These are phyloP conservation scores for Pelagophyceae sp. DNA, from an alignment of 352 stramenopile species.

Conservation along the genomic window DNA sequence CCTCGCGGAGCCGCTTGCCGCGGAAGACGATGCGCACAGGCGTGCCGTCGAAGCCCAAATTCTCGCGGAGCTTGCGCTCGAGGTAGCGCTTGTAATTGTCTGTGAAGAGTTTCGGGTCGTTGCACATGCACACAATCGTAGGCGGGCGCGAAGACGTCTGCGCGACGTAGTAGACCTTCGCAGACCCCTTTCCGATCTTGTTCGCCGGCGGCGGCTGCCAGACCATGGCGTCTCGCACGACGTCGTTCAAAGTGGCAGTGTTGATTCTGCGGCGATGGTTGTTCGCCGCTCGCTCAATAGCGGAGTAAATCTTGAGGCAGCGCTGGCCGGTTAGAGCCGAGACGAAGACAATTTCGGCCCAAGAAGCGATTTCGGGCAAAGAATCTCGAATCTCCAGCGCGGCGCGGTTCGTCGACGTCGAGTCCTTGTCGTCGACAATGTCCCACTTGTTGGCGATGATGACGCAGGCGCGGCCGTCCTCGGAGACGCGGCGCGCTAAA, in stretches of 20 bases:
- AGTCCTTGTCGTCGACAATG: constrained; percentile 65
- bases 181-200: constrained; percentile 40
- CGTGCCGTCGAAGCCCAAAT: constrained; percentile 53
- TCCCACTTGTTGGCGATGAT: constrained; percentile 77
- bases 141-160: constrained; percentile 59
- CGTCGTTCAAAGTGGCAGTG: constrained; percentile 68
- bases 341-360: constrained; percentile 66
- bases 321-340: constrained; percentile 65
- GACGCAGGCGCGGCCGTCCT: constrained; percentile 59
- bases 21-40: constrained; percentile 62
- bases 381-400: constrained; percentile 52
- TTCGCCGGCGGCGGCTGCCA: constrained; percentile 62
- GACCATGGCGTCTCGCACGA: constrained; percentile 64
- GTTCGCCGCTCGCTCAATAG: constrained; percentile 53
- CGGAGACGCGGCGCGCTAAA: constrained; percentile 57
- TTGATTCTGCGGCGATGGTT: constrained; percentile 56
- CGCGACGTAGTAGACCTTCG: constrained; percentile 60
- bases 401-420: constrained; percentile 51
- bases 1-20: constrained; percentile 47
- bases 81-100: constrained; percentile 69
- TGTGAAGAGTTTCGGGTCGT: constrained; percentile 62
- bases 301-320: constrained; percentile 63
- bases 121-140: constrained; percentile 68
- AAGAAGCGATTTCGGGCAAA: constrained; percentile 48
- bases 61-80: constrained; percentile 67